Conservation (phyloP, 2,329 filamentous ascomycete species). For the Colletotrichum shisoi region DNA sequence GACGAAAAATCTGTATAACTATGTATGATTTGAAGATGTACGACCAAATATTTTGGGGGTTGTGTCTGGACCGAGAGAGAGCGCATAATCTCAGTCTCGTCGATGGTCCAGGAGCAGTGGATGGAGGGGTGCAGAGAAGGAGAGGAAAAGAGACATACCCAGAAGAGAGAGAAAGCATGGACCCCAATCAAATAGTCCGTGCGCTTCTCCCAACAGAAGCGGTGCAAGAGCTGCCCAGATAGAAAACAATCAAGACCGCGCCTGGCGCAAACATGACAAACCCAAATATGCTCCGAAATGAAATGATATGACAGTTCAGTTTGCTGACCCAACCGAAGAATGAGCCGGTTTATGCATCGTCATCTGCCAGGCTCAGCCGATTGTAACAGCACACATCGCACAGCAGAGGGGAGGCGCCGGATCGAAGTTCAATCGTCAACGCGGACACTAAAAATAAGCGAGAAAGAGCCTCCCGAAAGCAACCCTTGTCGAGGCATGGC, state of each 20-base stretch:
- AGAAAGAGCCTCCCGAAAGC: slow-evolving; percentile 41
- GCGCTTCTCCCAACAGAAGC: neutral
- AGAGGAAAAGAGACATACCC: neutral
- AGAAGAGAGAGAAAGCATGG: slow-evolving; percentile 10
- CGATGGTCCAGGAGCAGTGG: neutral
- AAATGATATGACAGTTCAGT: neutral
- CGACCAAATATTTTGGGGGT: neutral
- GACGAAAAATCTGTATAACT: slow-evolving; percentile 27
- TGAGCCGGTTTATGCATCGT: too few species aligned
- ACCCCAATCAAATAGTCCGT: slow-evolving; percentile 1
- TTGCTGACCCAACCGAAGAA: neutral
- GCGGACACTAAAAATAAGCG: slow-evolving; percentile 42
- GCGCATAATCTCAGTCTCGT: neutral
- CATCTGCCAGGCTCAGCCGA: neutral
- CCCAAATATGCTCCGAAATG: neutral
- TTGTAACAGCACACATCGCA: slow-evolving; percentile 3
- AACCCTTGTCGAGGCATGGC: slow-evolving; percentile 40
- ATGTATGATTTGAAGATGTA: slow-evolving; percentile 33
- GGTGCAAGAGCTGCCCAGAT: slow-evolving; percentile 1
- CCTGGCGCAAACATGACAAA: neutral
- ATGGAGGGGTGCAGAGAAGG: neutral
- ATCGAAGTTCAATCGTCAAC: slow-evolving; percentile 33
- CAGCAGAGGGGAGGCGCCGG: slow-evolving; percentile 43
- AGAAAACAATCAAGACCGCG: slow-evolving; percentile 18
- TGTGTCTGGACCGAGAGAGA: neutral